Conservation (phyloP, 805 yeast species). For the Lachancea nothofagi region DNA sequence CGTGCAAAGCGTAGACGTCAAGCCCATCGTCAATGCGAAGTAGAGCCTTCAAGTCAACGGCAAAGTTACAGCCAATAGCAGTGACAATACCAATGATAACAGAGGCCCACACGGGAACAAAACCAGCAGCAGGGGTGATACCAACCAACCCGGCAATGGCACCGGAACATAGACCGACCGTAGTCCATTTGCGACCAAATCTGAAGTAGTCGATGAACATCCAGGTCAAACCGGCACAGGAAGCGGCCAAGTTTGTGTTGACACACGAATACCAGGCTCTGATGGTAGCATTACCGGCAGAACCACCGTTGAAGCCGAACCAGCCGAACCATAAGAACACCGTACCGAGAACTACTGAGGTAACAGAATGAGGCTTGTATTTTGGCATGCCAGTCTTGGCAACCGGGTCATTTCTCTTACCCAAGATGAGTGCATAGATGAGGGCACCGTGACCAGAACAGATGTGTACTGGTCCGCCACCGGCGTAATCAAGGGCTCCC, state of each 20-base stretch:
- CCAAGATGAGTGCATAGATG: slow-evolving; percentile 86
- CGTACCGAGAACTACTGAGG: slow-evolving; percentile 87
- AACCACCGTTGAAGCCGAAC: slow-evolving; percentile 99
- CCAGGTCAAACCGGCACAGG: slow-evolving; percentile 91
- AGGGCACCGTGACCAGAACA: slow-evolving; percentile 92
- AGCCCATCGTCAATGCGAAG: slow-evolving; percentile 87
- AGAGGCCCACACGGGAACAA: slow-evolving; percentile 86
- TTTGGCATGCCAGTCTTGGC: slow-evolving; percentile 68
- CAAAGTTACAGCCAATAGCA: slow-evolving; percentile 74
- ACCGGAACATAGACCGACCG: slow-evolving; percentile 92
- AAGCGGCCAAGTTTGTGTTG: slow-evolving; percentile 92
- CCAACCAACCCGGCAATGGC: slow-evolving; percentile 91
- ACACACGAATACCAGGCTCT: slow-evolving; percentile 93
- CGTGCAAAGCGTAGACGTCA: slow-evolving; percentile 91
- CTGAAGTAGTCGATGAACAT: slow-evolving; percentile 84
- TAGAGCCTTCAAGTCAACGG: slow-evolving; percentile 70
- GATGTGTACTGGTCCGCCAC: slow-evolving; percentile 98
- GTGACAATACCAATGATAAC: slow-evolving; percentile 78
- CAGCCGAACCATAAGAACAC: slow-evolving; percentile 97
- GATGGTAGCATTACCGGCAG: slow-evolving; percentile 87
- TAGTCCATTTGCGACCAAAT: slow-evolving; percentile 84
- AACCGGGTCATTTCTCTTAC: slow-evolving; percentile 80
- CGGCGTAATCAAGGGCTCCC: slow-evolving; percentile 94
- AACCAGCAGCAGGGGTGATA: slow-evolving; percentile 96
- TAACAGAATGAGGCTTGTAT: slow-evolving; percentile 90